Percentiles rank a stretch among this genome's conserved stretches.
These are phyloP conservation scores for Domatiomyces globalis DNA, from an alignment of 2,329 filamentous ascomycete genomes.

Conservation along the genomic window DNA sequence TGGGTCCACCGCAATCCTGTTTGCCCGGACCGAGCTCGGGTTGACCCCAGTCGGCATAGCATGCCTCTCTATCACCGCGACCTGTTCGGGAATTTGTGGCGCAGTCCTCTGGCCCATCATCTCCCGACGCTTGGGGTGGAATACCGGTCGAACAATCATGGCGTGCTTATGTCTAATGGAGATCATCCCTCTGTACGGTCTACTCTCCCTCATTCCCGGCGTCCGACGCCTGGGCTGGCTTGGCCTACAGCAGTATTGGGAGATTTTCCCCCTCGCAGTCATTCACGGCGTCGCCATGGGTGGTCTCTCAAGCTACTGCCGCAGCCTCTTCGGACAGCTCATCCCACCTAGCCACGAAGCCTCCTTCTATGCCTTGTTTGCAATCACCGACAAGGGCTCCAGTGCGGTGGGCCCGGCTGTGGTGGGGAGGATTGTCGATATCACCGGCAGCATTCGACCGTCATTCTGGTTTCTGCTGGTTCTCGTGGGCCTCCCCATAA, in stretches of 20 bases:
- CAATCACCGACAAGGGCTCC: constrained; percentile 86
- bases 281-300: constrained; percentile 81
- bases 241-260: constrained; percentile 75
- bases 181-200: constrained; percentile 75
- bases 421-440: constrained; percentile 75
- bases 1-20: constrained; percentile 77
- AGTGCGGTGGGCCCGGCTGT: constrained; percentile 82
- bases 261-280: constrained; percentile 79
- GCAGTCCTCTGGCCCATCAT: constrained; percentile 74
- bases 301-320: constrained; percentile 72
- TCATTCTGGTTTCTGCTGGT: constrained; percentile 81
- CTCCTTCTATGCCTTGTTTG: constrained; percentile 84
- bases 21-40: constrained; percentile 73
- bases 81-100: constrained; percentile 62
- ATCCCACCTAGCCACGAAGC: constrained; percentile 84
- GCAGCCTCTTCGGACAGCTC: constrained; percentile 71
- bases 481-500: constrained; percentile 66
- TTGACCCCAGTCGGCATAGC: constrained; percentile 73
- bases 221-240: constrained; percentile 58
- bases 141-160: constrained; percentile 74
- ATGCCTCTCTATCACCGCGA: constrained; percentile 79
- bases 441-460: constrained; percentile 56
- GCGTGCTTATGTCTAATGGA: constrained; percentile 75
- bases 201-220: constrained; percentile 68
- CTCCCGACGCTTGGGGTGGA: constrained; percentile 50